Base-by-base conservation (phyloP, 768 basidiomycete species). In the Pseudohyphozyma bogoriensis region DNA sequence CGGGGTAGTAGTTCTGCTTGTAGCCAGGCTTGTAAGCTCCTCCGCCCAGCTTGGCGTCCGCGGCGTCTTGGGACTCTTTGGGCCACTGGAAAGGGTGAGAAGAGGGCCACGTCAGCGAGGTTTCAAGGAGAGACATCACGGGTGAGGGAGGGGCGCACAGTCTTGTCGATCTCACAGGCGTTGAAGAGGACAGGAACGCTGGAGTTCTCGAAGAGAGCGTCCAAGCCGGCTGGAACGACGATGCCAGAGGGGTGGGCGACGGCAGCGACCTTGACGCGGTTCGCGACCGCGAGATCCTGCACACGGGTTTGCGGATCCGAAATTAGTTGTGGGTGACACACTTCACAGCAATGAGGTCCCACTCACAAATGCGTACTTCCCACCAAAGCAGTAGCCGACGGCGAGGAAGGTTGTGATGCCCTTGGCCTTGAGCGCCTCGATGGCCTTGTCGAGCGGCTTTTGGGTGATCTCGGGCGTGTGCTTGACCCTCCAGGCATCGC, bases 401-500 rank as follows among this genome's bases (percentile, higher is more conserved):
- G 82, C 81, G 0, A 75, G 84, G 59, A 87, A 78, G 9, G 70
- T 71, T 2, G 76, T 81, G 28, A 87, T 75, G 3, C 85, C 85
- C 60, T 79, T 68, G 33, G 73, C 79, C 69, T 81, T 83, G 62
- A 88, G 77, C 0, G 76, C 79, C 6, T 69, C 72, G 37, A 85
- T 76, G 47, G 84, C 81, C 53, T 78, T 80, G 73, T 85, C 78
- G 32, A 85, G 64, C 3, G 68, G 20, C 1, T 81, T 80, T 18
- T 80, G 79, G 2, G 79, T 80, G 11, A 29, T 31, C 28, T 46
- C 59, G 11, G 45, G 46, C 35, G 62, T 58, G 61, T 85, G 84
- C 0, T 65, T 74, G 8, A 37, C 40, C 40, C 81, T 49, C 82
- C 81, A 84, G 35, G 61, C 70, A n/a, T 0, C 16, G 7, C 79